Base-by-base conservation (phyloP, 2,329 filamentous ascomycete genomes). In the Fusarium lateritium region DNA sequence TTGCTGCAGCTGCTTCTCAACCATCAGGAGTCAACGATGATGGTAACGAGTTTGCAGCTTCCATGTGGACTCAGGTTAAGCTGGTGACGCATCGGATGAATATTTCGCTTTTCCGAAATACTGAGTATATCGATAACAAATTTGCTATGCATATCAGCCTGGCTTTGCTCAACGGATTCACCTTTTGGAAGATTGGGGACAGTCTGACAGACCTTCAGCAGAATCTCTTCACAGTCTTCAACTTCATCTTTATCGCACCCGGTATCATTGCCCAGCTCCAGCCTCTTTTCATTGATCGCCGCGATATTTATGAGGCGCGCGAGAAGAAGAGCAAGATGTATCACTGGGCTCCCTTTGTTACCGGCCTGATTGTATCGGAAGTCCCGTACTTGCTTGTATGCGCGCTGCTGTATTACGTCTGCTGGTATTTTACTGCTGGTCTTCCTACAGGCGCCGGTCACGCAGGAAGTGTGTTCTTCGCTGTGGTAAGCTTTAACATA, bases 41-140 rank as follows among this genome's bases (percentile, higher is more conserved):
- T 56, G 91, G 87, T 65, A 84, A 89, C 54, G 91, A 94, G 77
- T 95, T 94, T 66, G 92, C 92, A 0, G 89, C 88, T 8, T 84
- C 91, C 0, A 87, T 94, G 69, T 80, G 75, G 69, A 78, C 85
- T 24, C 92, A 95, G 75, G 79, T 90, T 40, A 86, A 83, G 68
- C 83, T 91, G 56, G 91, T 92, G 39, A 86, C 87, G 11, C 77
- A 85, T 7, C 91, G 92, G 26, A 86, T 84, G 78, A 89, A 88
- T 70, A 73, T 86, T 0, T 83, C 89, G 0, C 82, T 93, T 9
- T 93, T 83, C 80, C 85, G 91, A 51, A 92, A 92, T 76, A 85
- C 83, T 1, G 87, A 91, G 53, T 92, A 92, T 69, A 77, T 90
- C 60, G 87, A 87, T 75, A 90, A 88, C 81, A 91, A 91, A 77